These are phyloP conservation scores for Globisporangium parvum DNA, from an alignment of 352 stramenopile species.

Conservation along the genomic window DNA sequence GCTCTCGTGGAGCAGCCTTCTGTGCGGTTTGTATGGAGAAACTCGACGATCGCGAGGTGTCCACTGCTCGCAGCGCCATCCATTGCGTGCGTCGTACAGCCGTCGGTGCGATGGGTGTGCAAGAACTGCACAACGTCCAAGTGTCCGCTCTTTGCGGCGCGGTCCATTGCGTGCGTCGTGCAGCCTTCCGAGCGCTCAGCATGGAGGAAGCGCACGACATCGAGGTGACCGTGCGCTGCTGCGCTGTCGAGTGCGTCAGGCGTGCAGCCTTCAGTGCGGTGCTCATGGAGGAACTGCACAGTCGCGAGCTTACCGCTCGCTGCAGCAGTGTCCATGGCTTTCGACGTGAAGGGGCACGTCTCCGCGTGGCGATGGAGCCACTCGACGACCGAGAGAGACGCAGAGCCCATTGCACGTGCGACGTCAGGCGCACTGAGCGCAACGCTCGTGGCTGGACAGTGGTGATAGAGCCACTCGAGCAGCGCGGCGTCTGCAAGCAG, in stretches of 20 bases:
- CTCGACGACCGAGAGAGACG: neutral
- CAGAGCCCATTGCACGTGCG: neutral
- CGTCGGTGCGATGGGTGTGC: too few species aligned
- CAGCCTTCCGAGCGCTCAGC: slow-evolving; percentile 9
- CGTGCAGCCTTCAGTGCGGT: slow-evolving; percentile 10
- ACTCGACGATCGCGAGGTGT: too few species aligned
- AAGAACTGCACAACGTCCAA: too few species aligned
- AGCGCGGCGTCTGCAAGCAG: neutral
- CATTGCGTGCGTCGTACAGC: too few species aligned
- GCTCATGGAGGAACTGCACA: slow-evolving; percentile 10
- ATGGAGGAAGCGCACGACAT: slow-evolving; percentile 14
- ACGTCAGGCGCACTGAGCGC: neutral
- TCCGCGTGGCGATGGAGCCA: slow-evolving; percentile 8
- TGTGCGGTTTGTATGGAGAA: too few species aligned
- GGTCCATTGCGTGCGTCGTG: slow-evolving; percentile 10
- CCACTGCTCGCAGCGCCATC: too few species aligned
- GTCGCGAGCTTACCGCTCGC: slow-evolving; percentile 5
- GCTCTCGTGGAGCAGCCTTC: too few species aligned
- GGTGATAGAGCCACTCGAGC: slow-evolving; percentile 3
- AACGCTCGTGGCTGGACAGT: slow-evolving; percentile 3
- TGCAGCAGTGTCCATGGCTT: slow-evolving; percentile 13
- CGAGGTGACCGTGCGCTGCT: slow-evolving; percentile 2
- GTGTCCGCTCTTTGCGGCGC: slow-evolving; percentile 7
- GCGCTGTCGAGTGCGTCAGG: slow-evolving; percentile 8
- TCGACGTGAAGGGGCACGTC: slow-evolving; percentile 3